Evolutionary conservation across 2,329 filamentous ascomycete species (phyloP).

Genomic region (Cladophialophora exuberans): DNA sequence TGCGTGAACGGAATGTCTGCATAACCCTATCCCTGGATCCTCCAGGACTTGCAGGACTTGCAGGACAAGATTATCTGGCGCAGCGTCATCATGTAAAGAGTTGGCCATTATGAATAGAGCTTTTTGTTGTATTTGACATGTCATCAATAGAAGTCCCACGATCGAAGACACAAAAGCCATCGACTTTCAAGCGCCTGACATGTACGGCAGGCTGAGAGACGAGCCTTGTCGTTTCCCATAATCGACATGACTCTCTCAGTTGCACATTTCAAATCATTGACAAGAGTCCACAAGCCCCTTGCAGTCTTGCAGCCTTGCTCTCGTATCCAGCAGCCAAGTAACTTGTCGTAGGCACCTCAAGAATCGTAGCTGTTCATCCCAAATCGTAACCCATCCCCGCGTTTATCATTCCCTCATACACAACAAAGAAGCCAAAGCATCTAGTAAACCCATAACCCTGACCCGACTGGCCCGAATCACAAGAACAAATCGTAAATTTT

Average conservation of each 20-base stretch:
- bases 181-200: slow-evolving; percentile 10
- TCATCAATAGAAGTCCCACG: slow-evolving; percentile 24
- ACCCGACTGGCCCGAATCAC: slow-evolving; percentile 14
- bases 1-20: no score
- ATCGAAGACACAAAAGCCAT: slow-evolving; percentile 23
- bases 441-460: slow-evolving; percentile 22
- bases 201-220: slow-evolving; percentile 1
- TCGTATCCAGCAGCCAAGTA: slow-evolving; percentile 26
- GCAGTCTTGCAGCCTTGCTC: slow-evolving; percentile 26
- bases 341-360: slow-evolving; percentile 15
- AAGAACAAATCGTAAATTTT: slow-evolving; percentile 22
- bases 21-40: no score
- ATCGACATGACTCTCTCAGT: slow-evolving; percentile 4
- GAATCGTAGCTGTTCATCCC: slow-evolving; percentile 24
- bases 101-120: slow-evolving; percentile 26
- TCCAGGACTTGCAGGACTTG: no score
- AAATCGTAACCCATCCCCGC: slow-evolving; percentile 31
- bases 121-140: slow-evolving; percentile 32
- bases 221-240: neutral
- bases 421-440: slow-evolving; percentile 23
- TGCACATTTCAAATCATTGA: slow-evolving; percentile 6
- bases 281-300: slow-evolving; percentile 9
- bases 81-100: neutral
- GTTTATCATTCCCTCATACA: slow-evolving; percentile 32
- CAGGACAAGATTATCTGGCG: no score